Base-by-base conservation (phyloP, 306 rosid species). In the Malus asiatica region DNA sequence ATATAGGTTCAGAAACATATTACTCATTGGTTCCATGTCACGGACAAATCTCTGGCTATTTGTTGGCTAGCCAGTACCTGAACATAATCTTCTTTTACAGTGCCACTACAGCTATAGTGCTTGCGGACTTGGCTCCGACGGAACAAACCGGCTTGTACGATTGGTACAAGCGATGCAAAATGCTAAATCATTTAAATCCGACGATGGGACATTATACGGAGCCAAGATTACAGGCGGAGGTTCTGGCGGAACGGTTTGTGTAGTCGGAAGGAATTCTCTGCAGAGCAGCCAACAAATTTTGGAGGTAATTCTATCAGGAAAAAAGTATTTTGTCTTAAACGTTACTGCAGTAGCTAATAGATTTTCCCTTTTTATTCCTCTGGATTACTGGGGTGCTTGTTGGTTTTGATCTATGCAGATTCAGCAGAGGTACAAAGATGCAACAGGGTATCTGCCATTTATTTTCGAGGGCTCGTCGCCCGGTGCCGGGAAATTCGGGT, bases 221-320 rank as follows among this genome's bases (percentile, higher is more conserved):
- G 97, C 96, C 33, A 92, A 92, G 89, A 92, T 95, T 70, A 95
- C 97, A 0, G 98, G 99, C n/a, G 99, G 96, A 18, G 97, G 97
- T 74, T 92, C 96, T 1, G 93, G 97, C 35, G 98, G 98, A 85
- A 94, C 98, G 0, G 98, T 90, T 76, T 89, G 98, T 70, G 96
- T 82, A 27, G 84, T 94, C 40, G 97, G 98, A 58, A 84, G 87
- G 80, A 92, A 91, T 57, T 87, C 83, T 78, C 79, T 94, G 33
- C 81, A 87, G 66, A 90, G 91, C 86, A 91, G 88, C 71, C 90
- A 90, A 83, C 96, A 87, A 72, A 90, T 90, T 86, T 70, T 94
- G n/a, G 89, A 90, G 97, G 98, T 70, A 70, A 68, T 42, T 57
- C 13, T 20, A n/a, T 35, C 46, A 19, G 11, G 6, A 6, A 22